Evolutionary conservation across 768 basidiomycete genomes (phyloP).

Genomic region (Gymnopilus junonius): DNA sequence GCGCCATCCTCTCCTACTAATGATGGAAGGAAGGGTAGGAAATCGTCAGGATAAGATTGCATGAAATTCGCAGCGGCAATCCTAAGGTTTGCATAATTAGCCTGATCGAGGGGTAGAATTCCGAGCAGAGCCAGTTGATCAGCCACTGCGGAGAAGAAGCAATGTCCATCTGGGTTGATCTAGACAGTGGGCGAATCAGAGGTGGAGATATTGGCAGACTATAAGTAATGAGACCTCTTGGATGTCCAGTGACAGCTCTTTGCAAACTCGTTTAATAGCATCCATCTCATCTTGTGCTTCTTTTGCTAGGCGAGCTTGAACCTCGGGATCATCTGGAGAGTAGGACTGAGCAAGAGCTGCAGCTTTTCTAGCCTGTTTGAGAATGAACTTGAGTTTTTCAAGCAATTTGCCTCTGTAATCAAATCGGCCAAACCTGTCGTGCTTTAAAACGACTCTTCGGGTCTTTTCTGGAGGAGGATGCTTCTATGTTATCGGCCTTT

Average conservation of each 20-base stretch:
- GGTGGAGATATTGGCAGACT: neutral
- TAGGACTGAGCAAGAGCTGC: conserved; percentile 61
- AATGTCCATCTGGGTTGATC: conserved; percentile 96
- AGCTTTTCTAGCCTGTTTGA: conserved; percentile 68
- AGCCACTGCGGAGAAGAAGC: conserved; percentile 92
- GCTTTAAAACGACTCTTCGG: conserved; percentile 70
- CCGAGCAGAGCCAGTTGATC: conserved; percentile 86
- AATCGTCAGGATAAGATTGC: conserved; percentile 81
- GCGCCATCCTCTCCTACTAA: conserved; percentile 69
- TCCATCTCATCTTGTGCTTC: conserved; percentile 73
- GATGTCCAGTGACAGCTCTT: conserved; percentile 65
- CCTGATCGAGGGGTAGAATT: conserved; percentile 59
- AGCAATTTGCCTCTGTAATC: neutral
- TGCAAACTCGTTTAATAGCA: conserved; percentile 66
- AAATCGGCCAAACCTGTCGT: conserved; percentile 58
- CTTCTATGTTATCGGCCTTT: conserved; percentile 32
- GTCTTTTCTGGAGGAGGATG: conserved; percentile 50
- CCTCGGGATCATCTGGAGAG: conserved; percentile 56
- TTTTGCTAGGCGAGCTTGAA: conserved; percentile 59
- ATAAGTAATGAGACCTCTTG: conserved; percentile 53
- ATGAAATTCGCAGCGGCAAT: conserved; percentile 82
- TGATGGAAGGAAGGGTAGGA: conserved; percentile 90
- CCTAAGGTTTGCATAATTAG: conserved; percentile 66
- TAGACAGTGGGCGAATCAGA: conserved; percentile 32
- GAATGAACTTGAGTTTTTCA: neutral